Evolutionary conservation across 306 rosid species (phyloP).

Genomic region (Acacia acuminata): DNA sequence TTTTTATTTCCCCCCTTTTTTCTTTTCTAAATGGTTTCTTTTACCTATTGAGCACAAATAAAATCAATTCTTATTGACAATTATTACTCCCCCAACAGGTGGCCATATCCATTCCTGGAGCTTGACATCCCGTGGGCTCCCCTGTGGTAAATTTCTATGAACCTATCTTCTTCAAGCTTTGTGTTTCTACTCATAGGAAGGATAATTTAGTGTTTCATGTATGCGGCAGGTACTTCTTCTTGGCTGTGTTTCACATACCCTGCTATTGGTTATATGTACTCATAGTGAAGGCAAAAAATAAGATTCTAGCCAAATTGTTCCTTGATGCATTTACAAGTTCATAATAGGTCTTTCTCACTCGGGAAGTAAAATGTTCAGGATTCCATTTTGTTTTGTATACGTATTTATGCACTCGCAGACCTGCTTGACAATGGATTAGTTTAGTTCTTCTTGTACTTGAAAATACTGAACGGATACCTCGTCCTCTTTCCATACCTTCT

Average conservation of each 20-base stretch:
- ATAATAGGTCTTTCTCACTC: slow-evolving; percentile 17
- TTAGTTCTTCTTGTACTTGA: background rate
- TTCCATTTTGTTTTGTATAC: background rate
- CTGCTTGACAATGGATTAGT: background rate
- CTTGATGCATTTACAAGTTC: slow-evolving; percentile 49
- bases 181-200: background rate
- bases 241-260: slow-evolving; percentile 75
- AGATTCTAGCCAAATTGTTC: slow-evolving; percentile 54
- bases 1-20: background rate
- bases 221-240: slow-evolving; percentile 59
- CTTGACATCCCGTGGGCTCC: slow-evolving; percentile 74
- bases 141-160: slow-evolving; percentile 56
- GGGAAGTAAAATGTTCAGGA: background rate
- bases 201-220: slow-evolving; percentile 15
- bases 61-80: background rate
- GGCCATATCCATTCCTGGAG: slow-evolving; percentile 90
- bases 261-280: slow-evolving; percentile 68
- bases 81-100: slow-evolving; percentile 31
- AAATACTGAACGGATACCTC: background rate
- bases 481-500: background rate
- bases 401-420: background rate
- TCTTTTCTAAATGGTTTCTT: slow-evolving; percentile 6
- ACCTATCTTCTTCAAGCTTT: background rate
- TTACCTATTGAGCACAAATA: background rate
- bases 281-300: slow-evolving; percentile 57